A percentile compares a stretch with the other conserved stretches of the same genome.
Evolutionary conservation across 2,329 filamentous ascomycete genomes (phyloP).

Genomic region (Alternaria rosae): DNA sequence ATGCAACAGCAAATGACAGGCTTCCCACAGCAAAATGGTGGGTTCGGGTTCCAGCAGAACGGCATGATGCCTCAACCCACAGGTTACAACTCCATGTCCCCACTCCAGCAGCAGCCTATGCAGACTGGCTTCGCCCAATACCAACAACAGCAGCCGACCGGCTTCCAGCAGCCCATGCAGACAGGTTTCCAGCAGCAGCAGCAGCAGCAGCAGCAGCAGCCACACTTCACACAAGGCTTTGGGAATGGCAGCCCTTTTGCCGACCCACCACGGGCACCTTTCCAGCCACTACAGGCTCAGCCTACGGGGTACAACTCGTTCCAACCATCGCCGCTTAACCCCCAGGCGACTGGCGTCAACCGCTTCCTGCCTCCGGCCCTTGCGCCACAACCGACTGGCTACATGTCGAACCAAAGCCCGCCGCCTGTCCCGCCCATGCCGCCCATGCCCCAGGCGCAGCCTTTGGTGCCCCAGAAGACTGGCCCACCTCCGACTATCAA

Average conservation of each 20-base stretch:
- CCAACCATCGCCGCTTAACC: constrained; percentile 51
- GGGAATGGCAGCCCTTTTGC: constrained; percentile 60
- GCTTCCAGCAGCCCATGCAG: constrained; percentile 59
- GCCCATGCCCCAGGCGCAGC: constrained; percentile 64
- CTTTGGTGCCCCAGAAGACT: constrained; percentile 78
- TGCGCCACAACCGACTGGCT: constrained; percentile 63
- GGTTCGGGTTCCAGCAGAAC: constrained; percentile 46
- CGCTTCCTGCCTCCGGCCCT: constrained; percentile 56
- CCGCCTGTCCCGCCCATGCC: constrained; percentile 67
- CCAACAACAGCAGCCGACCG: constrained; percentile 56
- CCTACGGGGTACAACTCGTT: constrained; percentile 51
- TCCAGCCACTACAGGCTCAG: constrained; percentile 51
- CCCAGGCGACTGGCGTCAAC: constrained; percentile 64
- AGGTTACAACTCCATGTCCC: constrained; percentile 41
- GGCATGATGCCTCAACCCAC: constrained; percentile 50
- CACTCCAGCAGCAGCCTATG: constrained; percentile 54
- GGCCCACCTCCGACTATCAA: constrained; percentile 86
- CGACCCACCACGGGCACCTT: constrained; percentile 60
- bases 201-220: constrained; percentile 23
- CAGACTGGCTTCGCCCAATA: constrained; percentile 51
- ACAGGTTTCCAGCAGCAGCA: constrained; percentile 41
- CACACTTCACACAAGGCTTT: constrained; percentile 54
- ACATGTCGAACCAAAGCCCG: constrained; percentile 56
- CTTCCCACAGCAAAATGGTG: constrained; percentile 48
- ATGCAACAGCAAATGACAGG: constrained; percentile 51